Conservation (phyloP, 2,329 filamentous ascomycete genomes). For the Stagonosporopsis rhizophila region DNA sequence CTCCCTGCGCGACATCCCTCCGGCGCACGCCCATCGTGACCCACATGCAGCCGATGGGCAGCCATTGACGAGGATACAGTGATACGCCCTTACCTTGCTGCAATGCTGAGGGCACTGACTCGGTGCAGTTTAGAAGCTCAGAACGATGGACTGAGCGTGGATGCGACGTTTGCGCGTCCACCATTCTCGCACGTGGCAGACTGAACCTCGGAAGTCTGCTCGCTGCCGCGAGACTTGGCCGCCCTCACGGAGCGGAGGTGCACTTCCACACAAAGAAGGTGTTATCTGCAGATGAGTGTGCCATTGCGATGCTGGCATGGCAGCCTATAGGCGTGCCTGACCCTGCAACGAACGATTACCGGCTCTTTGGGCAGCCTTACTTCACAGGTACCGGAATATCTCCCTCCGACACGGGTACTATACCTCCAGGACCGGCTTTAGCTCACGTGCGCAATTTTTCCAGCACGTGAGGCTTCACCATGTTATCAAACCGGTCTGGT, state of each 20-base stretch:
- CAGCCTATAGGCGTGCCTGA: neutral
- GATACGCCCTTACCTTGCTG: neutral
- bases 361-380: slow-evolving; percentile 1
- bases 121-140: neutral
- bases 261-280: slow-evolving; percentile 40
- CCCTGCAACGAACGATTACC: neutral
- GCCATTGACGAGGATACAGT: neutral
- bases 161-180: neutral
- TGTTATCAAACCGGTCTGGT: neutral
- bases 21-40: slow-evolving; percentile 21
- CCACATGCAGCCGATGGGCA: slow-evolving; percentile 1
- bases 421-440: neutral
- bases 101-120: neutral
- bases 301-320: slow-evolving; percentile 23
- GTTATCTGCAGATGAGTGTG: slow-evolving; percentile 28
- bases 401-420: neutral
- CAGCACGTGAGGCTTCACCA: neutral
- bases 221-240: slow-evolving; percentile 32
- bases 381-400: slow-evolving; percentile 3
- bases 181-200: too few relatives aligned
- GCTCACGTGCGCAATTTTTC: neutral
- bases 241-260: slow-evolving; percentile 29
- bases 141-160: neutral
- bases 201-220: slow-evolving; percentile 5
- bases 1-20: slow-evolving; percentile 21